phyloP scores from a whole-genome alignment of 345 rosid genomes.

The Euclidium syriacum region DNA sequence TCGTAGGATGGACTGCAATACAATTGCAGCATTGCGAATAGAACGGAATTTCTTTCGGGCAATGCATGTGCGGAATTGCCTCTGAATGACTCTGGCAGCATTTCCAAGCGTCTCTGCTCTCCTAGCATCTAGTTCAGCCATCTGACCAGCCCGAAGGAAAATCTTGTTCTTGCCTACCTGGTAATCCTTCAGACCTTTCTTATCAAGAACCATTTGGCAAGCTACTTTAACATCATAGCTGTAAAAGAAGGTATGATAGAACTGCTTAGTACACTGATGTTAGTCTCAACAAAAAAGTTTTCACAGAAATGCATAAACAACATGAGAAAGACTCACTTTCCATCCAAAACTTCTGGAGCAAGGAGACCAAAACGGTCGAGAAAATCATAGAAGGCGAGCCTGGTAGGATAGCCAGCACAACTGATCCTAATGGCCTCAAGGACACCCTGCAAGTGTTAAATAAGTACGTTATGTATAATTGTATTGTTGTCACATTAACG shows the following conservation, averaged over 20 bases:
- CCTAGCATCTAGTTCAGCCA: constrained; percentile 98
- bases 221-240: constrained; percentile 85
- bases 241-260: constrained; percentile 23
- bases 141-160: constrained; percentile 98
- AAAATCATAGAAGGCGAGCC: constrained; percentile 88
- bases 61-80: constrained; percentile 65
- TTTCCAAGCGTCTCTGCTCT: constrained; percentile 91
- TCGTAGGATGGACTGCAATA: constrained; percentile 66
- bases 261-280: constrained; percentile 14
- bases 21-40: constrained; percentile 60
- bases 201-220: constrained; percentile 85
- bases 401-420: constrained; percentile 99
- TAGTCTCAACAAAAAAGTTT: constrained; percentile 14
- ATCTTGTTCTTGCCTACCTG: constrained; percentile 93
- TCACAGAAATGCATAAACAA: constrained; percentile 8
- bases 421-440: constrained; percentile 99
- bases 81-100: constrained; percentile 89
- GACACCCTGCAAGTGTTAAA: constrained; percentile 43
- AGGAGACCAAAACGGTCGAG: constrained; percentile 95
- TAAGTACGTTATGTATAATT: constrained; percentile 7
- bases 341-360: constrained; percentile 91
- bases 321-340: constrained; percentile 50
- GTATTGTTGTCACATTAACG: background rate
- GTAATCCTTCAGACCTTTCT: constrained; percentile 84
- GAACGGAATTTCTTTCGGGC: constrained; percentile 67